A percentile compares a stretch with the other conserved stretches of the same genome.
These are phyloP conservation scores for Collybiopsis confluens DNA, from an alignment of 768 basidiomycete genomes.

Conservation along the genomic window DNA sequence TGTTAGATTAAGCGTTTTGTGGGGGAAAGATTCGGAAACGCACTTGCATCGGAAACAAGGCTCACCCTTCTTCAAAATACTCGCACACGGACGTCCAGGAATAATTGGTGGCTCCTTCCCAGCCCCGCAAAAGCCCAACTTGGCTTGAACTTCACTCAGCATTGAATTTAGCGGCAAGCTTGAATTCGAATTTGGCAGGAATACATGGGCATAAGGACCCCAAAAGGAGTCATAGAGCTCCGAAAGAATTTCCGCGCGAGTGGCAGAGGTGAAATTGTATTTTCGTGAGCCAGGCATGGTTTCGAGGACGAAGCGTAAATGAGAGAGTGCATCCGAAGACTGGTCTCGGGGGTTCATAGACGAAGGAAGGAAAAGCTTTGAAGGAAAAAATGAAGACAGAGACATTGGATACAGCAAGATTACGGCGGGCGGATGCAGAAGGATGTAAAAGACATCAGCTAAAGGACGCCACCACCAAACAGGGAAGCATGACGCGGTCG, in stretches of 20 bases:
- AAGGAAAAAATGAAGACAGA: slow-evolving; percentile 33
- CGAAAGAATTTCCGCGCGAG: slow-evolving; percentile 75
- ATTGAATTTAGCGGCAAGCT: slow-evolving; percentile 60
- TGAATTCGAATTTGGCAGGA: slow-evolving; percentile 61
- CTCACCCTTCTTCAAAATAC: slow-evolving; percentile 88
- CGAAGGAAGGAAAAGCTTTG: slow-evolving; percentile 43
- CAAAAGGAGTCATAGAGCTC: slow-evolving; percentile 82
- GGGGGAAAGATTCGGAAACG: slow-evolving; percentile 23
- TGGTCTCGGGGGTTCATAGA: slow-evolving; percentile 55
- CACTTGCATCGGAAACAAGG: slow-evolving; percentile 93
- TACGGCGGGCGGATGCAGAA: not conserved
- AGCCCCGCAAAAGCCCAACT: slow-evolving; percentile 50
- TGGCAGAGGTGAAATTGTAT: slow-evolving; percentile 69
- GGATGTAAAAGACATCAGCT: not conserved
- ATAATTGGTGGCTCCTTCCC: slow-evolving; percentile 55
- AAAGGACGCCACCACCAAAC: no score
- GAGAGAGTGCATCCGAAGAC: slow-evolving; percentile 59
- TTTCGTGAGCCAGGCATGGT: slow-evolving; percentile 79
- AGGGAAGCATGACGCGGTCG: no score
- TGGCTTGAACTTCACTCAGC: slow-evolving; percentile 67
- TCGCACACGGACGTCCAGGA: slow-evolving; percentile 75
- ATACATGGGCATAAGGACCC: slow-evolving; percentile 69
- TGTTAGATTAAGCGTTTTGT: not conserved
- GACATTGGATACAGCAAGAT: not conserved
- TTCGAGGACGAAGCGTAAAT: slow-evolving; percentile 72